Base-by-base conservation (phyloP, 177 flowering plant genomes). In the Tripterygium wilfordii region DNA sequence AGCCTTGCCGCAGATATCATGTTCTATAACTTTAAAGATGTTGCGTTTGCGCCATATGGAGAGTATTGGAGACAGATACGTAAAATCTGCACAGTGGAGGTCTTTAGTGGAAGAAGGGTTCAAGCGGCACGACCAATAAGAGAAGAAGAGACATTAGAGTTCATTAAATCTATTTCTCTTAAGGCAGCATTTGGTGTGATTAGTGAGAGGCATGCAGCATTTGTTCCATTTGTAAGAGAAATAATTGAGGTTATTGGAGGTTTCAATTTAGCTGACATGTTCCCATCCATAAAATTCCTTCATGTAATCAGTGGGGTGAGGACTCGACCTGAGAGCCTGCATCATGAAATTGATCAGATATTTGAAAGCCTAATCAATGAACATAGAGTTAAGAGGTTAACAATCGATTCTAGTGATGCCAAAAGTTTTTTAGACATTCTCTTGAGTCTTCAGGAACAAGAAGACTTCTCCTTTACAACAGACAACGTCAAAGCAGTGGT, bases 11-110 rank as follows among this genome's bases (percentile, higher is more conserved):
- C 47, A 1, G 10, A 25, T 2, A 36, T 53, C 12, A 22, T 53
- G 2, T 13, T 28, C 8, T 56, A 67, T 18, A 42, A 55, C 22
- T 57, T 17, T 6, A 45, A 42, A 4, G 42, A 49, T 54, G 42
- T 71, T 3, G 56, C 40, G 0, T 64, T 67, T 40, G 19, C 76
- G 2, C 62, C 67, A 0, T 63, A 60, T 16, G 72, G 76, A 2
- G 57, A 61, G 0, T 64, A 64, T 19, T 71, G 76, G 76, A 53
- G 70, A 33, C 57, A 67, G 36, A 19, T 71, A 16, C 43, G 76
- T 0, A 61, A 36, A 39, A 42, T 61, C 3, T 59, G 62, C 46
- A 43, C 28, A 0, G 1, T 18, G 0, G 66, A 66, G 58, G 49
- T 66, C 10, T 18, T 71, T 12, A 62, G 38, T 42, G 8, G 55